phyloP scores from a whole-genome alignment of 768 basidiomycete species.

The Boletellus ananiceps region DNA sequence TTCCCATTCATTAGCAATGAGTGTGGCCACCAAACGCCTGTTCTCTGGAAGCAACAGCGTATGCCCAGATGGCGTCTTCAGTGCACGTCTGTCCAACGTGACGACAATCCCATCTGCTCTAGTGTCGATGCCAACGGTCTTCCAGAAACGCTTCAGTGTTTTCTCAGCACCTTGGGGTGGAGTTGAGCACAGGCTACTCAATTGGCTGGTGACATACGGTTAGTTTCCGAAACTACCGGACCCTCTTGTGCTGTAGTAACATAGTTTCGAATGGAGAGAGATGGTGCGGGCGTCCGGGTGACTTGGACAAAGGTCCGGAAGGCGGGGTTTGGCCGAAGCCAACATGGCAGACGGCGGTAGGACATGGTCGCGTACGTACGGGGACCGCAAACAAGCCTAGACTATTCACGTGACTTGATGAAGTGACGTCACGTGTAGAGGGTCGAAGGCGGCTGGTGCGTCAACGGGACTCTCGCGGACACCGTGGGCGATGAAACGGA shows the following conservation, averaged over 20 bases:
- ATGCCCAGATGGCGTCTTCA: conserved; percentile 88
- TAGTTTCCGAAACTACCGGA: conserved; percentile 53
- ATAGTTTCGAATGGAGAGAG: conserved; percentile 10
- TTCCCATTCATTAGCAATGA: conserved; percentile 97
- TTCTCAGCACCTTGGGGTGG: conserved; percentile 68
- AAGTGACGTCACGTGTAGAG: conserved; percentile 22
- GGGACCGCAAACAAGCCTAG: conserved; percentile 1
- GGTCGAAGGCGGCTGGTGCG: neutral
- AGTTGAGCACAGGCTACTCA: conserved; percentile 1
- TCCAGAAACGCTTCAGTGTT: conserved; percentile 91
- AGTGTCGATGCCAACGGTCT: conserved; percentile 72
- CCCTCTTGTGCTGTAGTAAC: conserved; percentile 32
- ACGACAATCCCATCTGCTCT: conserved; percentile 51
- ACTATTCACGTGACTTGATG: conserved; percentile 21
- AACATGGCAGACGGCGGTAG: conserved; percentile 3
- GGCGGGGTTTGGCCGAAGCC: conserved; percentile 3
- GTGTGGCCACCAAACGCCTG: conserved; percentile 69
- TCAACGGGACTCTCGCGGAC: too few relatives aligned
- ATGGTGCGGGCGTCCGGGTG: neutral
- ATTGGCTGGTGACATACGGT: conserved; percentile 42
- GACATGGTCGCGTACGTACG: conserved; percentile 2
- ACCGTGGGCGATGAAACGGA: conserved; percentile 19
- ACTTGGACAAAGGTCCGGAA: neutral
- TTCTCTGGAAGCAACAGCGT: conserved; percentile 63
- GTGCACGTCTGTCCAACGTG: conserved; percentile 74